These are phyloP conservation scores for Nitzschia putrida DNA, from an alignment of 108 stramenopile species.

Conservation along the genomic window DNA sequence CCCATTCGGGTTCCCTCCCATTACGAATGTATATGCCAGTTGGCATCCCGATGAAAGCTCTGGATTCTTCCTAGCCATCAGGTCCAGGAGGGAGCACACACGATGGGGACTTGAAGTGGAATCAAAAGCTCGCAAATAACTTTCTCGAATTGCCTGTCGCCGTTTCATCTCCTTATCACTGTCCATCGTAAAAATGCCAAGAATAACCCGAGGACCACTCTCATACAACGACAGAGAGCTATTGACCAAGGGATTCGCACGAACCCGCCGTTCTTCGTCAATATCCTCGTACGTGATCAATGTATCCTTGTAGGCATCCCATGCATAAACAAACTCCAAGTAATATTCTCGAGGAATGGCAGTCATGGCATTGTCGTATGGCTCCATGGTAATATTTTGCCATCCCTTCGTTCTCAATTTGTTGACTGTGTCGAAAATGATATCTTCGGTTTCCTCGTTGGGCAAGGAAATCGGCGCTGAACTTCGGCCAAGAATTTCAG, in stretches of 20 bases:
- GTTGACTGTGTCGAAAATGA: too few relatives aligned
- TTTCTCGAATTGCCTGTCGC: slow-evolving; percentile 23
- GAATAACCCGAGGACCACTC: slow-evolving; percentile 5
- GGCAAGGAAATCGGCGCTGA: too few relatives aligned
- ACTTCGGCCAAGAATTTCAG: neutral
- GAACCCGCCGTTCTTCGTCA: neutral
- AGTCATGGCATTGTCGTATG: too few relatives aligned
- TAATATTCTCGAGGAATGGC: neutral
- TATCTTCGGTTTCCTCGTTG: too few relatives aligned
- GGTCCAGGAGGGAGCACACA: slow-evolving; percentile 15
- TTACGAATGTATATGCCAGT: slow-evolving; percentile 27
- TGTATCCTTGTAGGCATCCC: slow-evolving; percentile 17
- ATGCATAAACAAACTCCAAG: neutral
- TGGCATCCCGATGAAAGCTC: slow-evolving; percentile 18
- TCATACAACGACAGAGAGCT: neutral
- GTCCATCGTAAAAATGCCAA: slow-evolving; percentile 24
- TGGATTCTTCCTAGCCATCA: neutral
- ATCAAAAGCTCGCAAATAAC: neutral
- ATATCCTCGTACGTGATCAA: slow-evolving; percentile 1
- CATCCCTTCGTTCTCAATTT: too few relatives aligned
- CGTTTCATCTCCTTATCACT: slow-evolving; percentile 8
- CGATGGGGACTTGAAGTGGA: neutral
- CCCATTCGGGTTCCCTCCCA: slow-evolving; percentile 21
- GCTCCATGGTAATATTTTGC: too few relatives aligned
- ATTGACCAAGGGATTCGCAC: neutral